Evolutionary conservation across 179 eudicot species (phyloP), one percentile per base, ranked within the genome.

Genomic region (Camellia oleifera): DNA sequence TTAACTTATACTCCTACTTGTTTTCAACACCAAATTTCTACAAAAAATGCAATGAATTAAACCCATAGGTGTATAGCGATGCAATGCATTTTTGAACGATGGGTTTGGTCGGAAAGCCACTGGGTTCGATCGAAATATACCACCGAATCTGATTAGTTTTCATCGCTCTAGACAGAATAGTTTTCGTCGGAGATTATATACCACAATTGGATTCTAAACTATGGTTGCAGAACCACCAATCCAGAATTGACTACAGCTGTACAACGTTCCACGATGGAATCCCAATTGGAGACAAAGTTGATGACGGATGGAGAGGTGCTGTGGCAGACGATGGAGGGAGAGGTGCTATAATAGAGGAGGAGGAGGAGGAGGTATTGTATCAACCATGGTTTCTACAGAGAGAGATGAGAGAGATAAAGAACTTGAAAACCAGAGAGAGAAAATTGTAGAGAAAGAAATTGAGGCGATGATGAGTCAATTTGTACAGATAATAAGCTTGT

Each of bases 231-330:
- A 0, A 90, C 97, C 0, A 0, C 66, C 1, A 86, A 91, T 45
- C 86, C 97, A 4, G 85, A 82, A 64, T 81, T 88, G 4, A 97
- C 98, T 18, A 74, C 92, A 48, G 97, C 77, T 95, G 91, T 90
- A 86, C 92, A 20, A 97, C 98, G 1, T 95, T 91, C 65, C 93
- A 95, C 88, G 94, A 90, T 10, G 98, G 98, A 12, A 90, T 95
- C 75, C 93, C 92, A 0, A 91, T 92, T 2, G 98, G 91, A 20
- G 23, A 20, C 23, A 20, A 20, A 20, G 23, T 20, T 20, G 23
- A 20, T 20, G 23, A 20, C 23, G 23, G 23, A 20, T 20, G 23
- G 23, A 20, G 23, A 20, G 23, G 23, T 20, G 23, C 23, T 20
- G 23, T 20, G 23, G 23, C 23, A 20, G 23, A 20, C 23, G 23